Base-by-base conservation (phyloP, 106 monocot species). In the Dioscorea dumetorum region DNA sequence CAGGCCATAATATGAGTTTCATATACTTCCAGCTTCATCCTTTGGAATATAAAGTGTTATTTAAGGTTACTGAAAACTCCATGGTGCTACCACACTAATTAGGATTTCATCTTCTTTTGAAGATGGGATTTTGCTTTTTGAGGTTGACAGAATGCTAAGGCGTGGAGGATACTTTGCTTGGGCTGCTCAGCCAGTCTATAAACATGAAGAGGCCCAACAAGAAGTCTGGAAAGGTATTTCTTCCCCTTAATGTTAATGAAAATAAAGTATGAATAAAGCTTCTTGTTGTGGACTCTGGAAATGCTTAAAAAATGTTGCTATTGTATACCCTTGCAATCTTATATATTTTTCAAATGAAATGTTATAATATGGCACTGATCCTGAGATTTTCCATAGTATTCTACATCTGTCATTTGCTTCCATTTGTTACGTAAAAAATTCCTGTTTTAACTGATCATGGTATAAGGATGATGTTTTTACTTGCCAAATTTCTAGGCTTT, bases 181-280 rank as follows among this genome's bases (percentile, higher is more conserved):
- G 94, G 94, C 94, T 5, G 94, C 91, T 48, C 94, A 94, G 58
- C 94, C 94, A 68, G 94, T 94, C 70, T 94, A 94, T 79, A 91
- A 95, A 71, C 90, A 95, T 69, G 94, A 95, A 81, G 87, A 91
- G 28, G 35, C 48, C 49, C 94, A 88, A 68, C 85, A 88, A 66
- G 88, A 85, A 72, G 83, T 83, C 67, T 91, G 90, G 90, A 88
- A 81, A 81, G 90, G 94, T 83, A 80, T 73, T 15, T 68, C 41
- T 41, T 41, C 23, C 28, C 49, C 33, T 63, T 1, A 33, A 4
- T 31, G 16, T 33, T 31, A 2, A 33, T 63, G 14, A 32, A 8
- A 41, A 41, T 6, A 56, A 56, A 56, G 54, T 56, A 4, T 14
- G 54, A 4, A 4, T 56, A 56, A 56, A 56, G 54, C 19, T 41